Conservation (phyloP, 2,329 filamentous ascomycete genomes). For the Knufia petricola region DNA sequence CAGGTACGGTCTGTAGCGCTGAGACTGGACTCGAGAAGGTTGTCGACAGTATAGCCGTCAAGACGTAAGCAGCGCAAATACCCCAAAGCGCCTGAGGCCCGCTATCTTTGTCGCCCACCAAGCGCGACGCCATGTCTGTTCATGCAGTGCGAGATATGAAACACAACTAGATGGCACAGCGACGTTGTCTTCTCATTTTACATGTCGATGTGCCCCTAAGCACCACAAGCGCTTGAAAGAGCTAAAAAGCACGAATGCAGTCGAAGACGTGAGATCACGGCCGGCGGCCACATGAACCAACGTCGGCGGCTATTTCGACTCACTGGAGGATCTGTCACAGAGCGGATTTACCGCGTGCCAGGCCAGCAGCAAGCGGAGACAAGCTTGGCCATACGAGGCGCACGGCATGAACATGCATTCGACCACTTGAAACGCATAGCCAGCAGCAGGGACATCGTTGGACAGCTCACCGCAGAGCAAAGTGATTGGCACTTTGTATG, state of each 20-base stretch:
- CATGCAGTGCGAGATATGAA: conserved; percentile 8
- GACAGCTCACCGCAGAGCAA: neutral
- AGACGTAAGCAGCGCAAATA: neutral
- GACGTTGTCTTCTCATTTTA: conserved; percentile 5
- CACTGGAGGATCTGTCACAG: neutral
- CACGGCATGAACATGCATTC: neutral
- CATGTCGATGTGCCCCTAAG: neutral
- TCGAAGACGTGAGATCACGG: neutral
- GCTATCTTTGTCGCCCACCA: conserved; percentile 1
- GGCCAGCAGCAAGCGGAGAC: neutral
- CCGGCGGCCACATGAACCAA: neutral
- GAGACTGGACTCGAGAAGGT: conserved; percentile 6
- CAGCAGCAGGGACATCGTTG: neutral
- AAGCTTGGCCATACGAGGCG: conserved; percentile 1
- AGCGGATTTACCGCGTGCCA: neutral
- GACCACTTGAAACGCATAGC: neutral
- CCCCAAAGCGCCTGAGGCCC: conserved; percentile 1
- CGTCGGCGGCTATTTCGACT: conserved; percentile 2
- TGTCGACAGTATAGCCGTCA: conserved; percentile 5
- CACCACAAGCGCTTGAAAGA: conserved; percentile 1
- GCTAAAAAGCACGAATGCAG: neutral
- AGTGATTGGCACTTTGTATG: conserved; percentile 3
- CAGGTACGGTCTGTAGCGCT: conserved; percentile 18
- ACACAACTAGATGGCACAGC: conserved; percentile 5
- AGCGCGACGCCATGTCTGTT: neutral